Evolutionary conservation across 1,139 yeast species (phyloP).

Genomic region (Sugiyamaella pinicola): DNA sequence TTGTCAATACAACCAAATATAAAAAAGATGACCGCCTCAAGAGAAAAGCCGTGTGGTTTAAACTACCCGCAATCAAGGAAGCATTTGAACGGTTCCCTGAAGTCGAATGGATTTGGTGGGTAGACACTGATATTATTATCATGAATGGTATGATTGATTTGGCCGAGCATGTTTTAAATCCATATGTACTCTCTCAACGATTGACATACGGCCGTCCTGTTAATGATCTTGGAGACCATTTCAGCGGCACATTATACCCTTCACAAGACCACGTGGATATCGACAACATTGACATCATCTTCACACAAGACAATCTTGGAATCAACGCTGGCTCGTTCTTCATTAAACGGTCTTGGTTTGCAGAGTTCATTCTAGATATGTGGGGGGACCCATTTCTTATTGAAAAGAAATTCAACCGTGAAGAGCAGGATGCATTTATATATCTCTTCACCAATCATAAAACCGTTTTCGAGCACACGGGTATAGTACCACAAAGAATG

Average conservation of each 20-base stretch:
- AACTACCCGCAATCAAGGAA: conserved; percentile 38
- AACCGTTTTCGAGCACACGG: conserved; percentile 37
- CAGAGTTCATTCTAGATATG: conserved; percentile 28
- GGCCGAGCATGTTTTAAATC: conserved; percentile 39
- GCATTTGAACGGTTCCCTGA: conserved; percentile 38
- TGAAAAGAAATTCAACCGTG: conserved; percentile 23
- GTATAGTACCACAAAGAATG: conserved; percentile 42
- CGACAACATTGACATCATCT: conserved; percentile 30
- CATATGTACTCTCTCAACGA: conserved; percentile 34
- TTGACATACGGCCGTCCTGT: conserved; percentile 33
- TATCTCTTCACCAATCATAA: conserved; percentile 32
- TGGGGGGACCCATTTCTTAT: conserved; percentile 30
- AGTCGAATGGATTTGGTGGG: conserved; percentile 44
- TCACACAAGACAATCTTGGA: conserved; percentile 35
- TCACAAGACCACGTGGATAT: conserved; percentile 28
- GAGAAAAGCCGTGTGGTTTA: conserved; percentile 34
- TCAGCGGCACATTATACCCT: conserved; percentile 28
- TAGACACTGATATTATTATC: conserved; percentile 40
- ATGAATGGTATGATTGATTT: conserved; percentile 39
- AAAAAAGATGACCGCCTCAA: conserved; percentile 29
- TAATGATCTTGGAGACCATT: conserved; percentile 27
- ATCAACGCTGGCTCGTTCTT: conserved; percentile 43
- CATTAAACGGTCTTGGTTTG: conserved; percentile 35
- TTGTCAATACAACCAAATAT: conserved; percentile 36
- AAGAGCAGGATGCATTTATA: conserved; percentile 35